phyloP scores from a whole-genome alignment of 441 rosid genomes.

The Erodium texanum region DNA sequence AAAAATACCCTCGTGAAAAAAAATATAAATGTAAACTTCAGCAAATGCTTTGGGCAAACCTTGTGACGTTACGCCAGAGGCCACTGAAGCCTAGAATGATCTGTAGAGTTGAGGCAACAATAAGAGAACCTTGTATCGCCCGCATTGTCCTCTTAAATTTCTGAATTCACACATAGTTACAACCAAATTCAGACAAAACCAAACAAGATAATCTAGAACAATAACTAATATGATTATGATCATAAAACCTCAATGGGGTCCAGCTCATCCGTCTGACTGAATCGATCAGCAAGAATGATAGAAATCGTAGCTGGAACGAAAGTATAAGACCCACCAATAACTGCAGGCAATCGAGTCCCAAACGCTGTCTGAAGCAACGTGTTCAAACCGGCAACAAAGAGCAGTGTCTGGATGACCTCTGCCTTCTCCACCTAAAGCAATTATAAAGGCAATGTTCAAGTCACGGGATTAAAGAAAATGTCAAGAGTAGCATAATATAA shows the following conservation, averaged over 20 bases:
- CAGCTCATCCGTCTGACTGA: slow-evolving; percentile 33
- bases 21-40: not conserved
- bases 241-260: slow-evolving; percentile 64
- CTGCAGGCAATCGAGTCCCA: slow-evolving; percentile 83
- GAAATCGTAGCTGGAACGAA: slow-evolving; percentile 84
- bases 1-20: no score
- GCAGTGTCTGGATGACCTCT: slow-evolving; percentile 77
- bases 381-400: slow-evolving; percentile 89
- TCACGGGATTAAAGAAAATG: not conserved
- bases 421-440: slow-evolving; percentile 76
- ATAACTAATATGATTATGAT: slow-evolving; percentile 16
- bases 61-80: slow-evolving; percentile 85
- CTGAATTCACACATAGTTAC: slow-evolving; percentile 30
- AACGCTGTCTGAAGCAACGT: slow-evolving; percentile 66
- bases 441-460: not conserved
- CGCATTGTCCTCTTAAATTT: slow-evolving; percentile 75
- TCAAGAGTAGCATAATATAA: no score
- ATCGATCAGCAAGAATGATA: slow-evolving; percentile 78
- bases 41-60: slow-evolving; percentile 31
- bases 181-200: not conserved
- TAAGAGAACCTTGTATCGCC: slow-evolving; percentile 81
- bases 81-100: slow-evolving; percentile 95
- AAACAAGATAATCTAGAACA: not conserved
- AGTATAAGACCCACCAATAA: slow-evolving; percentile 78
- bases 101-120: slow-evolving; percentile 87